phyloP scores from a whole-genome alignment of 306 rosid species.

The Oemleria cerasiformis region DNA sequence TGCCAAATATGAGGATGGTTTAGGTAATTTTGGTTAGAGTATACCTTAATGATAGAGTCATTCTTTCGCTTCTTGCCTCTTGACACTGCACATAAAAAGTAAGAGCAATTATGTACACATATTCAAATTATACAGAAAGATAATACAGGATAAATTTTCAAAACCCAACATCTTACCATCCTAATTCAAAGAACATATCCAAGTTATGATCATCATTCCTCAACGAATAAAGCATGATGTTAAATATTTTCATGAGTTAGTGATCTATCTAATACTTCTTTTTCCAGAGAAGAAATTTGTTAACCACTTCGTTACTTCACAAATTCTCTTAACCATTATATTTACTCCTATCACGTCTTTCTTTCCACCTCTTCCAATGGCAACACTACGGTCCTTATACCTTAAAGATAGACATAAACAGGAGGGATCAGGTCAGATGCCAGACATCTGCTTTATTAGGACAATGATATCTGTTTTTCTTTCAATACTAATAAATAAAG shows the following conservation, averaged over 20 bases:
- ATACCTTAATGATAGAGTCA: constrained; percentile 58
- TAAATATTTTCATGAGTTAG: background rate
- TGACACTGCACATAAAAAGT: constrained; percentile 48
- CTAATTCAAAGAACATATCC: constrained; percentile 4
- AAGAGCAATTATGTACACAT: background rate
- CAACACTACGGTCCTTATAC: background rate
- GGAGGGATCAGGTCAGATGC: background rate
- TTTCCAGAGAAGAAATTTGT: background rate
- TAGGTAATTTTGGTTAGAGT: constrained; percentile 17
- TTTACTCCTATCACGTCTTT: background rate
- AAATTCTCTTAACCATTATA: background rate
- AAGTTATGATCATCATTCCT: background rate
- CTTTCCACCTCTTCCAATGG: constrained; percentile 5
- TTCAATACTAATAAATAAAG: constrained; percentile 1
- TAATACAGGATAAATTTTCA: constrained; percentile 3
- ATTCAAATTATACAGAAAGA: background rate
- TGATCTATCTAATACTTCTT: background rate
- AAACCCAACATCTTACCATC: constrained; percentile 3
- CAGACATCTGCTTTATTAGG: background rate
- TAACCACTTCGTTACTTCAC: background rate
- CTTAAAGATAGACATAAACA: background rate
- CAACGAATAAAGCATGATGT: background rate
- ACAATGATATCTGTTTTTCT: constrained; percentile 1
- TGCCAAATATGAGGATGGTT: constrained; percentile 10
- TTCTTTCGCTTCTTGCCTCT: constrained; percentile 65